Conservation (phyloP, 371 early-diverging fungal species). For the Sporodiniella umbellata region DNA sequence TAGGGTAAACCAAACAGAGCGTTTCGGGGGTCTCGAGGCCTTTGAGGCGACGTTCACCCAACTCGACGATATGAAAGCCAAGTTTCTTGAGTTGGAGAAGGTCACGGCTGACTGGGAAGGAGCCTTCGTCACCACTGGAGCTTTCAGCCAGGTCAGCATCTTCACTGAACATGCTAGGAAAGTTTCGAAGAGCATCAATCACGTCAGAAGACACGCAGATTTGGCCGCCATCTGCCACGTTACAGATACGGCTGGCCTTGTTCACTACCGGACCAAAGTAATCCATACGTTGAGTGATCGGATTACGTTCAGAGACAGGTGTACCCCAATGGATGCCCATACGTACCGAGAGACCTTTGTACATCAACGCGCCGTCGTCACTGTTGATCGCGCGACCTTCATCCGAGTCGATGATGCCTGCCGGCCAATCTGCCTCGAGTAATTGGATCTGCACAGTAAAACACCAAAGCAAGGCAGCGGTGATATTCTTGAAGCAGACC, state of each 20-base stretch:
- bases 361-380: conserved; percentile 60
- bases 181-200: conserved; percentile 45
- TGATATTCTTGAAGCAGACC: conserved; percentile 88
- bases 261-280: conserved; percentile 96
- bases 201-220: conserved; percentile 74
- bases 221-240: conserved; percentile 91
- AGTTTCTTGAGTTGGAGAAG: conserved; percentile 63
- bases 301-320: conserved; percentile 89
- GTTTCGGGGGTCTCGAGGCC: conserved; percentile 89
- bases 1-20: conserved; percentile 71
- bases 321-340: conserved; percentile 96
- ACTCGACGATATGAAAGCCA: conserved; percentile 67
- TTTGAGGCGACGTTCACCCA: conserved; percentile 87
- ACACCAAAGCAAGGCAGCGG: conserved; percentile 88
- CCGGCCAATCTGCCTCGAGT: conserved; percentile 88
- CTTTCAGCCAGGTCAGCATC: conserved; percentile 18
- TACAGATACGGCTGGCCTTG: conserved; percentile 82
- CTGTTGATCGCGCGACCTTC: conserved; percentile 77
- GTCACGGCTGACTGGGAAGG: conserved; percentile 50
- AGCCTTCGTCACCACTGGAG: conserved; percentile 3
- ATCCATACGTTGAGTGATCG: conserved; percentile 91
- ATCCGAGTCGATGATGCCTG: conserved; percentile 77
- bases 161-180: conserved; percentile 35
- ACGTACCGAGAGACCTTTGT: conserved; percentile 86
- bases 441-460: conserved; percentile 84